Conservation (phyloP, 768 basidiomycete genomes). For the Trametes punicea region DNA sequence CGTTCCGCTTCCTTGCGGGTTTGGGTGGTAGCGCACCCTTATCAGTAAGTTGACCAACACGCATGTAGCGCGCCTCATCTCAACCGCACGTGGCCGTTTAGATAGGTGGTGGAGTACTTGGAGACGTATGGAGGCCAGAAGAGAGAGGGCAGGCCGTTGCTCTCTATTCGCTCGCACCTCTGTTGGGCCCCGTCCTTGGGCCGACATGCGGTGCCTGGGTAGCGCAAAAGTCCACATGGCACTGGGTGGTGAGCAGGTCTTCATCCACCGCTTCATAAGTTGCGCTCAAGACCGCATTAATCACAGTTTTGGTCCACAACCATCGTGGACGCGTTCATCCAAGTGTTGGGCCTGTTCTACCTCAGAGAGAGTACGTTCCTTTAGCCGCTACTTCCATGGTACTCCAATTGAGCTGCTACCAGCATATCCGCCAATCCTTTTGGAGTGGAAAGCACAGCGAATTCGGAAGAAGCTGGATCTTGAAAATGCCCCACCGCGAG, state of each 20-base stretch:
- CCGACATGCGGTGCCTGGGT: conserved; percentile 70
- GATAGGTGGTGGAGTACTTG: conserved; percentile 62
- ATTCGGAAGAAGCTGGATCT: conserved; percentile 43
- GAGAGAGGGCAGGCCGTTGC: conserved; percentile 65
- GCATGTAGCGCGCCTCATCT: not conserved
- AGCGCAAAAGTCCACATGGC: conserved; percentile 61
- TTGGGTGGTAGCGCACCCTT: conserved; percentile 72
- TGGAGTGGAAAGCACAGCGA: conserved; percentile 49
- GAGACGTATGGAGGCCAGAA: conserved; percentile 58
- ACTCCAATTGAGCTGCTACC: not conserved
- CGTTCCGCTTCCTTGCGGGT: conserved; percentile 68
- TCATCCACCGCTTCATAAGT: not conserved
- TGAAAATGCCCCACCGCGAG: conserved; percentile 39
- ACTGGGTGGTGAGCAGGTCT: conserved; percentile 61
- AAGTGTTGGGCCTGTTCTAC: conserved; percentile 52
- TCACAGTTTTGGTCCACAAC: conserved; percentile 61
- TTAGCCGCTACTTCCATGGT: not conserved
- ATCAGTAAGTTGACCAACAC: conserved; percentile 41
- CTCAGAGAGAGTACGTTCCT: conserved; percentile 57
- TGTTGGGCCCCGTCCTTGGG: conserved; percentile 64
- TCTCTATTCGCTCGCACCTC: conserved; percentile 60
- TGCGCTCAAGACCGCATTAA: not conserved
- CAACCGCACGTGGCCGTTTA: not conserved
- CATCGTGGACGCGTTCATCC: conserved; percentile 51
- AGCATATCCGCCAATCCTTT: conserved; percentile 33